Evolutionary conservation across 352 stramenopile genomes (phyloP).

Genomic region (Globisporangium acanthophoron): DNA sequence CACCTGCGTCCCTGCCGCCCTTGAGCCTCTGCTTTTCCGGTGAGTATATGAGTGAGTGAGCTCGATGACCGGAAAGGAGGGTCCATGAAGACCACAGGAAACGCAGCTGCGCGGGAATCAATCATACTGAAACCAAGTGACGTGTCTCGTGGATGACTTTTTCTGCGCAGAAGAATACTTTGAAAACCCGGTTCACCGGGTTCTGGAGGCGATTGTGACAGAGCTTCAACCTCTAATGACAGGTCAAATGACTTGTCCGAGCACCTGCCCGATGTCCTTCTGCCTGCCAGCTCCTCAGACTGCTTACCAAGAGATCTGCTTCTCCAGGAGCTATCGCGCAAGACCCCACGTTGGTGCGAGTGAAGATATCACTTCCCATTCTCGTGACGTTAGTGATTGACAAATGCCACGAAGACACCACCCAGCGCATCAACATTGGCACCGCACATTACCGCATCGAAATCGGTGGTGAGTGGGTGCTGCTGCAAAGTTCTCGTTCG

Average conservation of each 20-base stretch:
- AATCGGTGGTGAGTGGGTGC: background rate
- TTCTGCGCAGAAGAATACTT: background rate
- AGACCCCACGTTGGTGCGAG: too few species aligned
- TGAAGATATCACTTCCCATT: too few species aligned
- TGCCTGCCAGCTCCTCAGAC: too few species aligned
- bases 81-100: background rate
- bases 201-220: background rate
- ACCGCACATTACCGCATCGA: background rate
- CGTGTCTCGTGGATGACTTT: background rate
- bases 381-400: too few species aligned
- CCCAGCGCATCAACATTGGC: too few species aligned
- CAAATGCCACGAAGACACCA: too few species aligned
- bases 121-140: background rate
- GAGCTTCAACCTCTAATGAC: background rate
- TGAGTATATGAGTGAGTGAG: background rate
- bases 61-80: background rate
- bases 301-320: too few species aligned
- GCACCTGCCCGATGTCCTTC: too few species aligned
- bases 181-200: too few species aligned
- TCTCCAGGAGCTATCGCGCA: too few species aligned
- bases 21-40: background rate
- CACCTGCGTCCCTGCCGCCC: too few species aligned
- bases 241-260: too few species aligned
- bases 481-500: background rate
- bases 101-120: background rate